Base-by-base conservation (phyloP, 768 basidiomycete species). In the Phanerodontia chrysosporium region DNA sequence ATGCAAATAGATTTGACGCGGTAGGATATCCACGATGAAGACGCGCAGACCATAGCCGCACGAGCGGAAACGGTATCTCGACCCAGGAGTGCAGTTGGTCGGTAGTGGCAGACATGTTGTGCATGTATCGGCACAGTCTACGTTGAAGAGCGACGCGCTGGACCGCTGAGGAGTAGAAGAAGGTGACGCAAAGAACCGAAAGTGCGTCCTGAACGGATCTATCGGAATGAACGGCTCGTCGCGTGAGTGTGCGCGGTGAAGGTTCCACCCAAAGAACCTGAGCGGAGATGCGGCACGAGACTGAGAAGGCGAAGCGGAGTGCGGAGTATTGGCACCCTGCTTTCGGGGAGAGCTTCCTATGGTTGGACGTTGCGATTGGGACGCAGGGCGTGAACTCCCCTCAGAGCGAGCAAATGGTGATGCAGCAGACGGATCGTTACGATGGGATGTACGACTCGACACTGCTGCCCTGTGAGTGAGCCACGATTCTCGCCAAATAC, bases 271-370 rank as follows among this genome's bases (percentile, higher is more conserved):
- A 16, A 89, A 75, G 18, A 85, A 73, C 10, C 85, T 81, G 0
- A 88, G 72, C 0, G 89, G 87, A 1, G 87, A 89, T 0, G 73
- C 69, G 2, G 75, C 69, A 36, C 80, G 76, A 12, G 78, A 78
- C 45, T 71, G 77, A 8, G 76, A 67, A 1, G 67, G 66, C 1
- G 76, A 75, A 3, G 64, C 57, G 21, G 66, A 45, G 12, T 57
- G 59, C 16, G 73, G 67, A 0, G 74, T 70, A 24, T 70, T 71
- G 3, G 60, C 55, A n/a, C 9, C 63, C 29, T 59, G 65, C 55
- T 45, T 57, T 2, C 60, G 46, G 7, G 62, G 60, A 1, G 66
- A 62, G 18, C 58, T 51, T 27, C 35, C 58, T 25, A 52, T 57
- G 42, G 56, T 7, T 1, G 42, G 18, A 9, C 57, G 58, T 0